Base-by-base conservation (phyloP, 2,329 filamentous ascomycete genomes). In the Xylaria sp. region DNA sequence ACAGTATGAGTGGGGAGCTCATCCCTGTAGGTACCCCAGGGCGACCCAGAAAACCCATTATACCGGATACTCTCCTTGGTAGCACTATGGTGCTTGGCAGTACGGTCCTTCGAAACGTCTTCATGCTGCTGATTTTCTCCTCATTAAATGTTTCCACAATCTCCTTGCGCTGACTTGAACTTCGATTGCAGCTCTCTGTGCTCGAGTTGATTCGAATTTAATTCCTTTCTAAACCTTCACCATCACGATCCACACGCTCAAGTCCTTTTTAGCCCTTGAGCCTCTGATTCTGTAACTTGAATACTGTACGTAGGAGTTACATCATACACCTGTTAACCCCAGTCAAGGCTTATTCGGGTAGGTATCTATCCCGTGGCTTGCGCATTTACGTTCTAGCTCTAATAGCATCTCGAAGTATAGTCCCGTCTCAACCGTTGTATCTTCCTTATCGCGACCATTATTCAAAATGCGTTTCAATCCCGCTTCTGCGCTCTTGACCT, bases 401-500 rank as follows among this genome's bases (percentile, higher is more conserved):
- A 64, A 66, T 63, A 68, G n/a, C 46, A 62, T 39, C 36, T 36
- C 56, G 30, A 46, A 58, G 43, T 60, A 63, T 58, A 67, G 69
- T 53, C 36, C 30, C 59, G 65, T 53, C 32, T 45, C 59, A 50
- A 41, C 32, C 34, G 23, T 55, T 34, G 15, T 39, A 58, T 57
- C 32, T 3, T 63, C 23, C 32, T 57, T 34, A 13, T 58, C 52
- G n/a, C 28, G 18, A 52, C 65, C 45, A 59, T 67, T 66, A 50
- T 45, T 63, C 77, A 84, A 73, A 69, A 90, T 90, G 89, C 88
- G 86, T 77, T 85, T 90, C 80, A 85, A 86, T 65, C 76, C 80
- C 59, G 79, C 83, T 65, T 78, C 84, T 71, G 72, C 85, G 63
- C 75, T 86, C 60, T 80, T 88, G 75, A 84, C 85, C 56, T 81